A percentile compares a stretch with the other conserved stretches of the same genome.
Evolutionary conservation across 2,329 filamentous ascomycete genomes (phyloP).

Genomic region (Mollisiaceae sp.): DNA sequence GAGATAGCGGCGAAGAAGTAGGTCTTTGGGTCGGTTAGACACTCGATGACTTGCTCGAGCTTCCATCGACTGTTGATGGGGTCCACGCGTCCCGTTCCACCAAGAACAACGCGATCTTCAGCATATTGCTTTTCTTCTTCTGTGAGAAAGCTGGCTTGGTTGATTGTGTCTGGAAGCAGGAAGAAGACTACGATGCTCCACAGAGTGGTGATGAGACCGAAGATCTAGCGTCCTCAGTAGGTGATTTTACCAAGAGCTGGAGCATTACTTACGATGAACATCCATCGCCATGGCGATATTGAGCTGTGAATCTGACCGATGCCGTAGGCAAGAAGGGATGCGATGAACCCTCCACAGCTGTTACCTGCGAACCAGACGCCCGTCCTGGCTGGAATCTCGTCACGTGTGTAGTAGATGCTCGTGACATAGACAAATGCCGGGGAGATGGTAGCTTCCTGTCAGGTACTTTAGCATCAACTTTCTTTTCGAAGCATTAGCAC

Average conservation of each 20-base stretch:
- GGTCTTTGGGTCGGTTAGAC: constrained; percentile 59
- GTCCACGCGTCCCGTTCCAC: constrained; percentile 58
- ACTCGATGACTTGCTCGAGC: constrained; percentile 55
- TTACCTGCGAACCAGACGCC: constrained; percentile 66
- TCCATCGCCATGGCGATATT: constrained; percentile 59
- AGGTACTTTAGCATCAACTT: constrained; percentile 9
- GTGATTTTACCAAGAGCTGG: background rate
- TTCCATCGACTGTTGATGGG: constrained; percentile 53
- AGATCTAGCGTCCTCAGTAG: constrained; percentile 41
- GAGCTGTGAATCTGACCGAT: constrained; percentile 57
- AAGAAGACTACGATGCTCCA: constrained; percentile 55
- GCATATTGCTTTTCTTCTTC: constrained; percentile 54
- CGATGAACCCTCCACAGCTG: constrained; percentile 54
- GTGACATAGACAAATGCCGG: constrained; percentile 61
- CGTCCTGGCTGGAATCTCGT: constrained; percentile 62
- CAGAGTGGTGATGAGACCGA: constrained; percentile 52
- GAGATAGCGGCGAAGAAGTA: constrained; percentile 59
- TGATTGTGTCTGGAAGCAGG: constrained; percentile 58
- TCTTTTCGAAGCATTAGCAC: background rate
- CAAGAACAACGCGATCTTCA: constrained; percentile 51
- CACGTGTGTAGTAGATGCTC: constrained; percentile 48
- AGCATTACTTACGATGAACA: constrained; percentile 50
- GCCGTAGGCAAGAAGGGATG: constrained; percentile 59
- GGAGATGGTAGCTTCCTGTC: constrained; percentile 54
- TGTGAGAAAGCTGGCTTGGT: constrained; percentile 61